Conservation (phyloP, 352 stramenopile species). For the Phytophthora multivora region DNA sequence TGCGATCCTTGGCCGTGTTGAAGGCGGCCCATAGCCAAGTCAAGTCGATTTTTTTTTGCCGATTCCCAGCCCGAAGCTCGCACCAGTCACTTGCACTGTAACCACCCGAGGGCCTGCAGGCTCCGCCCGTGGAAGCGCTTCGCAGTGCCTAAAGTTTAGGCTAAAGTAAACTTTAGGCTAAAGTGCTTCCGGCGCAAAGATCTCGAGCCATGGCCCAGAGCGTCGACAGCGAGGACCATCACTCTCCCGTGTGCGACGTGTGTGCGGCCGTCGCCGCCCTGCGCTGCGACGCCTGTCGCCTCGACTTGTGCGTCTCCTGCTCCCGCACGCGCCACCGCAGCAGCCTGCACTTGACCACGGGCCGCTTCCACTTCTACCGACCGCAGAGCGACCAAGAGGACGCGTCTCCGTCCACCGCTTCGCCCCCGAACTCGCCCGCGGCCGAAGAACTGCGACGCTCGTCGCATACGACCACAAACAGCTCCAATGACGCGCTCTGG, state of each 20-base stretch:
- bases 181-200: slow-evolving; percentile 11
- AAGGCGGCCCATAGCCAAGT: slow-evolving; percentile 21
- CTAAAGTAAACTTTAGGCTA: too few species aligned
- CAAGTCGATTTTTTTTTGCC: slow-evolving; percentile 9
- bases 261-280: slow-evolving; percentile 41
- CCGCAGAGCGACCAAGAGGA: slow-evolving; percentile 1
- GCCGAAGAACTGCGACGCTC: slow-evolving; percentile 15
- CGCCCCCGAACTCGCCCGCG: slow-evolving; percentile 28
- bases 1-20: slow-evolving; percentile 33
- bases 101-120: slow-evolving; percentile 13
- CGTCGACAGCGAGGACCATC: slow-evolving; percentile 13
- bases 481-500: slow-evolving; percentile 29
- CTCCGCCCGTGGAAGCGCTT: too few species aligned
- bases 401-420: slow-evolving; percentile 36
- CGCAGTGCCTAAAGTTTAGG: too few species aligned
- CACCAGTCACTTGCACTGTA: slow-evolving; percentile 34
- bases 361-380: slow-evolving; percentile 35
- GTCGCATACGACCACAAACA: slow-evolving; percentile 1
- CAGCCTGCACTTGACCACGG: slow-evolving; percentile 47
- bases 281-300: slow-evolving; percentile 50
- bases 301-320: slow-evolving; percentile 53
- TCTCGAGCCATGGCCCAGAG: slow-evolving; percentile 3
- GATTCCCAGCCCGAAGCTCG: slow-evolving; percentile 10
- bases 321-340: slow-evolving; percentile 46
- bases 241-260: slow-evolving; percentile 48